phyloP scores from a whole-genome alignment of 495 filamentous ascomycete species.

The Clohesyomyces aquaticus region DNA sequence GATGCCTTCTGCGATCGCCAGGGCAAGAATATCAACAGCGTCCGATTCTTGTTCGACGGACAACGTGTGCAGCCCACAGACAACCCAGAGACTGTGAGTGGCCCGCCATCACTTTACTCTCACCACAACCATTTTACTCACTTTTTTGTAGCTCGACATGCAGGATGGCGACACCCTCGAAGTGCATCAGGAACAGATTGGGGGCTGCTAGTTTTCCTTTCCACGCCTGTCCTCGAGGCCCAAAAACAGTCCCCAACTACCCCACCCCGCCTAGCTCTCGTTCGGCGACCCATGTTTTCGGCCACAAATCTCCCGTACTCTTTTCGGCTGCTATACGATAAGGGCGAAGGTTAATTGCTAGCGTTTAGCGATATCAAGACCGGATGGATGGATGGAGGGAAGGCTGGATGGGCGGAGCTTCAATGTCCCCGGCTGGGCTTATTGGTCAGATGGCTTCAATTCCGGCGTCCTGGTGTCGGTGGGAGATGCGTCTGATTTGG shows the following conservation, averaged over 20 bases:
- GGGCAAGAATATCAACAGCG: slow-evolving; percentile 80
- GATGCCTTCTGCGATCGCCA: slow-evolving; percentile 97
- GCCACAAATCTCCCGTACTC: neutral
- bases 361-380: neutral
- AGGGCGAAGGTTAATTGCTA: neutral
- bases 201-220: slow-evolving; percentile 55
- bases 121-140: neutral
- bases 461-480: slow-evolving; percentile 4
- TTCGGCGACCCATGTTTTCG: neutral
- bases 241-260: neutral
- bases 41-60: slow-evolving; percentile 96
- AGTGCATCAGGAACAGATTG: slow-evolving; percentile 98
- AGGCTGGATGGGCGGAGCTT: too few relatives aligned
- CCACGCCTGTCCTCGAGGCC: neutral
- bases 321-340: neutral
- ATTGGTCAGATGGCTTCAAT: neutral
- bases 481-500: neutral
- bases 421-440: too few relatives aligned
- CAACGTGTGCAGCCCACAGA: slow-evolving; percentile 85
- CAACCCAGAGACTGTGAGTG: slow-evolving; percentile 86
- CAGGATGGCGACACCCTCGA: slow-evolving; percentile 94
- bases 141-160: slow-evolving; percentile 79
- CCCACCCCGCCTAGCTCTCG: neutral
- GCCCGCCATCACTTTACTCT: neutral
- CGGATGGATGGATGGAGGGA: neutral